Percentiles rank a stretch among this genome's conserved stretches.
phyloP scores from a whole-genome alignment of 2,329 filamentous ascomycete species.

The Pseudocercospora fijiensis region DNA sequence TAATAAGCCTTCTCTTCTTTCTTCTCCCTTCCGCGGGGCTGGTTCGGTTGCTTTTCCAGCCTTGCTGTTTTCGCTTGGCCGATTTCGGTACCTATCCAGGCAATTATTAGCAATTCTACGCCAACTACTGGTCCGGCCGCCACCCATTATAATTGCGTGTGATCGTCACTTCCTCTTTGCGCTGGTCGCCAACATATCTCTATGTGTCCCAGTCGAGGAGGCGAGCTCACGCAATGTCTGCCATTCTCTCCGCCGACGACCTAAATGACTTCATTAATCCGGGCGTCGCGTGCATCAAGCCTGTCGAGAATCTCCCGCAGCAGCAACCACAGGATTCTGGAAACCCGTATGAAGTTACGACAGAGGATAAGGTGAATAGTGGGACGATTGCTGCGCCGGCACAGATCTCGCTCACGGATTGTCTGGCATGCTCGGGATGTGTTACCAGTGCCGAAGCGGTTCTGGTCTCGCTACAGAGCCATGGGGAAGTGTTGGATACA shows the following conservation, averaged over 20 bases:
- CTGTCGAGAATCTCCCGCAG: conserved; percentile 82
- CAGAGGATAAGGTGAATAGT: conserved; percentile 70
- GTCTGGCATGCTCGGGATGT: conserved; percentile 93
- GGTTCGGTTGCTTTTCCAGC: too few relatives aligned
- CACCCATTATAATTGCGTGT: conserved; percentile 9
- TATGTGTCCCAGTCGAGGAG: conserved; percentile 37
- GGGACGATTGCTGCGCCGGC: conserved; percentile 65
- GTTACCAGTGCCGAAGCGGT: conserved; percentile 97
- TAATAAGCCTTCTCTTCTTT: background rate
- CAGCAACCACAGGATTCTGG: conserved; percentile 48
- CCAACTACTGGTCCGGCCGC: conserved; percentile 12
- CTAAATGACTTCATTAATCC: conserved; percentile 99
- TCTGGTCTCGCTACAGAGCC: conserved; percentile 91
- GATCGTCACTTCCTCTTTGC: background rate
- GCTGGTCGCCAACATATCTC: conserved; percentile 1
- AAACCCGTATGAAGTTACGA: conserved; percentile 79
- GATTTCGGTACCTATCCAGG: conserved; percentile 3
- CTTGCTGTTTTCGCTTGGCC: background rate
- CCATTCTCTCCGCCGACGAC: conserved; percentile 93
- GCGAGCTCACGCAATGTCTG: conserved; percentile 70
- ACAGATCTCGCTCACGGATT: conserved; percentile 94
- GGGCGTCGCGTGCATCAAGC: conserved; percentile 96
- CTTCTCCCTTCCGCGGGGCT: too few relatives aligned
- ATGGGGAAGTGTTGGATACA: conserved; percentile 81
- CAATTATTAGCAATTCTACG: conserved; percentile 15